A percentile compares a stretch with the other conserved stretches of the same genome.
Conservation (phyloP, 148 eudicot genomes). For the Cornus controversa region DNA sequence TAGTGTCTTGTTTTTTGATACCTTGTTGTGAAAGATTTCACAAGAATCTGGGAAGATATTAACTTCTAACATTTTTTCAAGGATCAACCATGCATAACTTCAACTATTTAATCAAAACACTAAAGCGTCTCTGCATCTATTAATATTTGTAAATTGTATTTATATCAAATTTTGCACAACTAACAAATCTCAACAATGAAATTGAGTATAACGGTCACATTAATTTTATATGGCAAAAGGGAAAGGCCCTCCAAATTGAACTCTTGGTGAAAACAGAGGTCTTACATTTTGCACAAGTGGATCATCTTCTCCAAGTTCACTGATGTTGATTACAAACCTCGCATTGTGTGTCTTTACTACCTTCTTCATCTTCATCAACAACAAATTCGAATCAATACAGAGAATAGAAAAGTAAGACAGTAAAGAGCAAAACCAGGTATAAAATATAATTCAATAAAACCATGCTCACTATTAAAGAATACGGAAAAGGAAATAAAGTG, state of each 20-base stretch:
- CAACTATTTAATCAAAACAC: too few relatives aligned
- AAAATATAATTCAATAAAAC: not conserved
- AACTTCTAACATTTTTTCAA: too few relatives aligned
- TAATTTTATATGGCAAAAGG: not conserved
- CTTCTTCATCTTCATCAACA: slow-evolving; percentile 48
- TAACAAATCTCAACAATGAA: too few relatives aligned
- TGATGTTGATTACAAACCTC: slow-evolving; percentile 44
- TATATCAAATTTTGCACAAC: too few relatives aligned
- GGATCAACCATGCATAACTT: too few relatives aligned
- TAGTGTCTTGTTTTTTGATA: not conserved
- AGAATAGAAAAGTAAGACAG: not conserved
- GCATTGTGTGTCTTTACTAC: slow-evolving; percentile 35
- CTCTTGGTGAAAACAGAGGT: not conserved
- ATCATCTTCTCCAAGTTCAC: slow-evolving; percentile 48
- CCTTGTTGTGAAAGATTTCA: not conserved
- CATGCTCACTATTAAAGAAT: not conserved
- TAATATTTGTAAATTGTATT: not conserved
- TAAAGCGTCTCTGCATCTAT: not conserved
- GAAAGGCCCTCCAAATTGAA: not conserved
- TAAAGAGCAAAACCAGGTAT: not conserved
- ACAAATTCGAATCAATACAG: not conserved
- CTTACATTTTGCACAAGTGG: slow-evolving; percentile 55
- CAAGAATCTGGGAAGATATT: too few relatives aligned
- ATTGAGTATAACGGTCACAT: not conserved
- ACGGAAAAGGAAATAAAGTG: not conserved